phyloP scores from a whole-genome alignment of 1,284 basidiomycete genomes.

The Tilletiopsis washingtonensis region DNA sequence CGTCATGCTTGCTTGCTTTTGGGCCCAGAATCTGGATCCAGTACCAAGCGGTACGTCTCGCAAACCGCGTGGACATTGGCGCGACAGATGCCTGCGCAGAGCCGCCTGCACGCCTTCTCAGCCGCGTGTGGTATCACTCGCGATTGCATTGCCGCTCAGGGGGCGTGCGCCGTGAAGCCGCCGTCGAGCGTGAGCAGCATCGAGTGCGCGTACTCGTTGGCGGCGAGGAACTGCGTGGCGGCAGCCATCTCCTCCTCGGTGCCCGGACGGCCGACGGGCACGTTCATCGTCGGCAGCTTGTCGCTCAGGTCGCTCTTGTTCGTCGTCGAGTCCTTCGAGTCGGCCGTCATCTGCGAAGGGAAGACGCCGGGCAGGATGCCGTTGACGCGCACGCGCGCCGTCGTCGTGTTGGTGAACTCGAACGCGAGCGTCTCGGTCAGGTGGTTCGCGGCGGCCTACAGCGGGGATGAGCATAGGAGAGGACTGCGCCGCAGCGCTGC shows the following conservation, averaged over 20 bases:
- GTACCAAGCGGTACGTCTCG: no score
- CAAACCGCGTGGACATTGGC: no score
- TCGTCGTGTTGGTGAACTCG: conserved; percentile 20
- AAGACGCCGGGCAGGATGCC: conserved; percentile 33
- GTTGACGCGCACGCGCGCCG: conserved; percentile 27
- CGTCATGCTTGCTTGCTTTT: no score
- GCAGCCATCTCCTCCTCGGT: conserved; percentile 35
- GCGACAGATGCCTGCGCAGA: no score
- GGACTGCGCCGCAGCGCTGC: no score
- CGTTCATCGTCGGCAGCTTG: conserved; percentile 16
- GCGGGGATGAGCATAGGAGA: no score
- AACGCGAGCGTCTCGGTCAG: conserved; percentile 21
- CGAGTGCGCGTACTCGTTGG: conserved; percentile 25
- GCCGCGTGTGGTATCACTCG: not conserved
- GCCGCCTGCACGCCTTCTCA: no score
- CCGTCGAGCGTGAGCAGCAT: conserved; percentile 25
- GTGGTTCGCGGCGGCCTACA: conserved; percentile 27
- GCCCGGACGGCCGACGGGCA: conserved; percentile 31
- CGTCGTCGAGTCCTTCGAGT: conserved; percentile 15
- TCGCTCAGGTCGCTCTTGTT: conserved; percentile 22
- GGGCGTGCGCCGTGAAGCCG: conserved; percentile 27
- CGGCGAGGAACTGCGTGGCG: conserved; percentile 5
- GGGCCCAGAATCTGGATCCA: no score
- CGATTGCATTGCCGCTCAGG: conserved; percentile 5
- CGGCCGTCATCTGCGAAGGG: conserved; percentile 27